Evolutionary conservation across 495 filamentous ascomycete species (phyloP).

Genomic region (Neurospora discreta): DNA sequence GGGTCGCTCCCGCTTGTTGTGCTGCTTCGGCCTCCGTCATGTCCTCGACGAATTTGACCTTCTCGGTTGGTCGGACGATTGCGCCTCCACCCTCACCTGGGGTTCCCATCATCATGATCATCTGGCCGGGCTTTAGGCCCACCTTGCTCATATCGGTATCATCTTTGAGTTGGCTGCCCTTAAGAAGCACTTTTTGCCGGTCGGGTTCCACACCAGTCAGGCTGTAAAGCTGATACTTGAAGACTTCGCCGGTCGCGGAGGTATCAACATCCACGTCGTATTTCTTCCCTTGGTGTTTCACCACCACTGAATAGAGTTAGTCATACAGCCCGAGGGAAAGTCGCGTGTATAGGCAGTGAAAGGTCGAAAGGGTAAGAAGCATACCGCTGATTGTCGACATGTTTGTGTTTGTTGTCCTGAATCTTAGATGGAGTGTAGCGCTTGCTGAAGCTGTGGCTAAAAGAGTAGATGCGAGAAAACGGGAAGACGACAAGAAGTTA

Average conservation of each 20-base stretch:
- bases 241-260: slow-evolving; percentile 72
- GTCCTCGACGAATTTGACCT: slow-evolving; percentile 83
- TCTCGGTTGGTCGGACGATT: slow-evolving; percentile 67
- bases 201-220: slow-evolving; percentile 93
- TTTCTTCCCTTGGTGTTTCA: slow-evolving; percentile 91
- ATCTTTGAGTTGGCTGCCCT: slow-evolving; percentile 91
- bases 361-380: not conserved
- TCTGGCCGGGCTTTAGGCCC: slow-evolving; percentile 73
- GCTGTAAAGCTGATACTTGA: slow-evolving; percentile 92
- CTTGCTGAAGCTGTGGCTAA: not conserved
- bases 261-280: slow-evolving; percentile 88
- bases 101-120: slow-evolving; percentile 95
- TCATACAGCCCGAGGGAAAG: not conserved
- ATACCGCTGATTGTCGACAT: slow-evolving; percentile 23
- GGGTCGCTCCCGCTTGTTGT: slow-evolving; percentile 67
- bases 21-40: slow-evolving; percentile 95
- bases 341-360: not conserved
- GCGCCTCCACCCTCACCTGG: slow-evolving; percentile 51
- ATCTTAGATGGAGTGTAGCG: not conserved
- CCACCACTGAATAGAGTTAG: slow-evolving; percentile 52
- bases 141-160: slow-evolving; percentile 77
- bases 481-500: not conserved
- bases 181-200: slow-evolving; percentile 89
- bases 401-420: not conserved
- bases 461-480: not conserved